A percentile compares a stretch with the other conserved stretches of the same genome.
Conservation (phyloP, 768 basidiomycete genomes). For the Podaxis rugospora region DNA sequence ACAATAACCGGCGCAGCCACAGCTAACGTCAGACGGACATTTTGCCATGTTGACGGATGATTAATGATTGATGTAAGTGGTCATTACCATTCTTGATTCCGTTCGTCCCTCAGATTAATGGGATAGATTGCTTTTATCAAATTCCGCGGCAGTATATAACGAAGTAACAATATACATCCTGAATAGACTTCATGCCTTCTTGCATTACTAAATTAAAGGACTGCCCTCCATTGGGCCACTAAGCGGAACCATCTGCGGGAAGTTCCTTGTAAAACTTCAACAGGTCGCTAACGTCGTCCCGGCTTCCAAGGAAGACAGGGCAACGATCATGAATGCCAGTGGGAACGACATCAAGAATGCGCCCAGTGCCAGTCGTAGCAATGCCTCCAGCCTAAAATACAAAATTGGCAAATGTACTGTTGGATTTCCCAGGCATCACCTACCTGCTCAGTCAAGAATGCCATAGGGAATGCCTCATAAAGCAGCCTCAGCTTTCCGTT, state of each 20-base stretch:
- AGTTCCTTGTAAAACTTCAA: slow-evolving; percentile 75
- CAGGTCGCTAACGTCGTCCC: slow-evolving; percentile 89
- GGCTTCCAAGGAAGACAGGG: slow-evolving; percentile 89
- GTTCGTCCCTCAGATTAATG: too few species aligned
- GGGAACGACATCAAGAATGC: slow-evolving; percentile 88
- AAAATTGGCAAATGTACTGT: neutral
- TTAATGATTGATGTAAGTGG: neutral
- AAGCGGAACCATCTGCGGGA: slow-evolving; percentile 17
- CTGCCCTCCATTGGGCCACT: neutral
- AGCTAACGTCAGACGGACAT: neutral
- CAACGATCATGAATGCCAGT: slow-evolving; percentile 88
- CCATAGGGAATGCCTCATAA: slow-evolving; percentile 99
- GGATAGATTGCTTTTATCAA: neutral
- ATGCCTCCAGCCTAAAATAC: slow-evolving; percentile 81
- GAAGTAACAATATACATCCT: neutral
- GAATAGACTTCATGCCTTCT: neutral
- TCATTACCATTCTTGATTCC: neutral
- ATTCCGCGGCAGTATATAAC: neutral
- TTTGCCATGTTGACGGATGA: neutral
- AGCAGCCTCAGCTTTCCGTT: slow-evolving; percentile 90
- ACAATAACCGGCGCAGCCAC: neutral
- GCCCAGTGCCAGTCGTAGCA: slow-evolving; percentile 91
- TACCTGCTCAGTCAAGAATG: slow-evolving; percentile 90
- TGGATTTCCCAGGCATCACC: slow-evolving; percentile 10
- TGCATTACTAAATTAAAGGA: neutral